Evolutionary conservation across 176 grass and related monocot genomes (phyloP).

Genomic region (Cenchrus purpureus): DNA sequence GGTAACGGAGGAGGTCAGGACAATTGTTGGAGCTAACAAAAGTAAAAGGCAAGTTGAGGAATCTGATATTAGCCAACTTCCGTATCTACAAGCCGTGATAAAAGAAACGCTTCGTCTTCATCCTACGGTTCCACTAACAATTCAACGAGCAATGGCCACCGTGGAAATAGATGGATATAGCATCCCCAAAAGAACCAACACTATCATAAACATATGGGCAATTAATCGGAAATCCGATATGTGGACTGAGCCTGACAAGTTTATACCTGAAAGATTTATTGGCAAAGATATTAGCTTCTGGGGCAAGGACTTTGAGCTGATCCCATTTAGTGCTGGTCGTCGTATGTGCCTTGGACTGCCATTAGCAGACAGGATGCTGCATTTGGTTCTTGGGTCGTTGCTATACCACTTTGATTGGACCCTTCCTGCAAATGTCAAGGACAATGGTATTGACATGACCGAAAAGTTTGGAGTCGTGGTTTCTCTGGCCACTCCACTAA

Average conservation of each 20-base stretch:
- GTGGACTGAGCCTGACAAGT: neutral
- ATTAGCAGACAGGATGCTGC: neutral
- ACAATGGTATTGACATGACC: neutral
- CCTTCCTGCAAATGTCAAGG: neutral
- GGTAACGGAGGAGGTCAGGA: neutral
- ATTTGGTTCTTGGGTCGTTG: neutral
- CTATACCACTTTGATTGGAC: neutral
- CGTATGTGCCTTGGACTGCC: neutral
- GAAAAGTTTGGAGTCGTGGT: neutral
- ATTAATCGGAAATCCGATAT: neutral
- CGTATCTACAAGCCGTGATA: neutral
- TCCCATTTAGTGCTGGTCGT: neutral
- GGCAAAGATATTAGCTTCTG: neutral
- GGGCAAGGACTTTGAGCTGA: neutral
- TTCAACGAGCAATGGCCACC: neutral
- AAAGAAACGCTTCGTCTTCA: neutral
- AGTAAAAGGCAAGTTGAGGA: neutral
- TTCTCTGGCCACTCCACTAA: neutral
- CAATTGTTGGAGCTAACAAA: neutral
- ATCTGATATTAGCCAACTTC: neutral
- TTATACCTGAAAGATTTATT: neutral
- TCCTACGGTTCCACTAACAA: neutral
- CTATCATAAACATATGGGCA: neutral
- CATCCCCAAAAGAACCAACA: neutral
- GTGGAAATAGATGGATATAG: neutral